Conservation (phyloP, 176 grass and related monocot species). For the Zea luxurians region DNA sequence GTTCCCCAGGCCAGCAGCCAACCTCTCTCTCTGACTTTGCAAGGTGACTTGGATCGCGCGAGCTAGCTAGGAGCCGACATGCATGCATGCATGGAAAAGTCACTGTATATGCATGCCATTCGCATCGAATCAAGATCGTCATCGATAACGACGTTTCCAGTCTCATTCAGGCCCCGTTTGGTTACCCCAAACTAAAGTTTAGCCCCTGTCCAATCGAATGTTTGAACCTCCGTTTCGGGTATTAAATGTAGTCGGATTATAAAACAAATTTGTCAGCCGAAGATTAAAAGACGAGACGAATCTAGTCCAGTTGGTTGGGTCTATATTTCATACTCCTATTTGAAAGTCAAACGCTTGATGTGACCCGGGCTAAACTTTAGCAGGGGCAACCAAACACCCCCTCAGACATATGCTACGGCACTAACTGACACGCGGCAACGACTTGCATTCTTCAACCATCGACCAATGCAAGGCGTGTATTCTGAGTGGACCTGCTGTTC, state of each 20-base stretch:
- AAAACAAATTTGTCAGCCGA: no score
- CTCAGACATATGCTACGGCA: conserved; percentile 11
- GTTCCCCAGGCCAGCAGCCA: neutral
- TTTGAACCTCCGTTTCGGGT: no score
- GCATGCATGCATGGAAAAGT: neutral
- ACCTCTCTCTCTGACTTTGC: neutral
- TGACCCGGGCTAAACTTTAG: no score
- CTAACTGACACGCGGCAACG: conserved; percentile 37
- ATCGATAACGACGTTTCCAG: conserved; percentile 19
- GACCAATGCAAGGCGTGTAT: neutral
- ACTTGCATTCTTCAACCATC: conserved; percentile 20
- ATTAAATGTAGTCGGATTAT: no score
- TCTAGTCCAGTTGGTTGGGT: no score
- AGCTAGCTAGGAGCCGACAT: neutral
- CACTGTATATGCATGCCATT: neutral
- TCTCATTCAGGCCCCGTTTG: no score
- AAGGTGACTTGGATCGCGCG: neutral
- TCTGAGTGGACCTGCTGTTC: neutral
- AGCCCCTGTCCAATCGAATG: no score
- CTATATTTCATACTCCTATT: no score
- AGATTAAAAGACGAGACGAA: no score
- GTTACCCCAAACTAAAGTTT: no score
- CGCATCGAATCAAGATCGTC: neutral
- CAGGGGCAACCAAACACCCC: no score
- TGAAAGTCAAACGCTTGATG: no score